phyloP scores from a whole-genome alignment of 768 basidiomycete genomes.

The Russula olivacea region DNA sequence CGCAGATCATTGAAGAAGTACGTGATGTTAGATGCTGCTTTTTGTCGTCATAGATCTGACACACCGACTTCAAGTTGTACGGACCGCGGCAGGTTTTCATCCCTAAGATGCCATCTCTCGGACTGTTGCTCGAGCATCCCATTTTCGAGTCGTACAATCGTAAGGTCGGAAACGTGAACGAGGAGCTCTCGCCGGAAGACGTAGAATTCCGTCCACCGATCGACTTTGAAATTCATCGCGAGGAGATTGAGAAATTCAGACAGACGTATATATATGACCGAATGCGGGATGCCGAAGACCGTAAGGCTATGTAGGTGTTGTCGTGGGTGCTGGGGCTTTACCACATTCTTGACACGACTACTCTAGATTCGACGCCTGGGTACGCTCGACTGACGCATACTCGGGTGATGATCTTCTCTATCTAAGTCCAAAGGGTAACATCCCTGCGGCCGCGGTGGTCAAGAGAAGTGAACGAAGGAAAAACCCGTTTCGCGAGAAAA shows the following conservation, averaged over 20 bases:
- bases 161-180: constrained; percentile 45
- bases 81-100: constrained; percentile 71
- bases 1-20: constrained; percentile 70
- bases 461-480: constrained; percentile 50
- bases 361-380: constrained; percentile 77
- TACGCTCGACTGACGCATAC: constrained; percentile 69
- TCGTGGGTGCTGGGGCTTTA: too few relatives aligned
- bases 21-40: neutral
- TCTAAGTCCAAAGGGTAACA: constrained; percentile 68
- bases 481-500: constrained; percentile 64
- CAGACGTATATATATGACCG: constrained; percentile 76
- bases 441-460: constrained; percentile 66
- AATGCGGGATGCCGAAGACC: constrained; percentile 81
- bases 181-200: constrained; percentile 47
- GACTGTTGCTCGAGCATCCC: constrained; percentile 84
- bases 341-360: neutral
- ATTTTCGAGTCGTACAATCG: constrained; percentile 75
- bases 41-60: neutral
- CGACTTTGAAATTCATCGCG: constrained; percentile 62
- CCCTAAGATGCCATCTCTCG: constrained; percentile 94
- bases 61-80: constrained; percentile 50
- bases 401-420: constrained; percentile 72
- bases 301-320: constrained; percentile 60
- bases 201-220: constrained; percentile 65
- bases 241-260: constrained; percentile 77